Base-by-base conservation (phyloP, 192 early-diverging fungal genomes). In the Gonapodya prolifera region DNA sequence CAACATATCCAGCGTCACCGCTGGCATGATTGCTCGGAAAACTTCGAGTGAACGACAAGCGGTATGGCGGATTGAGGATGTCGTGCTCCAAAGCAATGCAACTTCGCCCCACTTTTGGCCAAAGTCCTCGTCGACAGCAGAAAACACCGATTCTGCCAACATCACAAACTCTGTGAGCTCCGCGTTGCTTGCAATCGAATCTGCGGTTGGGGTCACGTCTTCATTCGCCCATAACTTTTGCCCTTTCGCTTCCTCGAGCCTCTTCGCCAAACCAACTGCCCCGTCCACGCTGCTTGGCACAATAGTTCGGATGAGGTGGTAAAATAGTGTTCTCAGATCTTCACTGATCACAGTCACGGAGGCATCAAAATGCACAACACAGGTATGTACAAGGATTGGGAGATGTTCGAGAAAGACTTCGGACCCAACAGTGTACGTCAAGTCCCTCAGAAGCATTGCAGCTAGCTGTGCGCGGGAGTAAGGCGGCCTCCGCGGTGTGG, bases 31-130 rank as follows among this genome's bases (percentile, higher is more conserved):
- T 0, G 85, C 86, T 28, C 93, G 85, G 76, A 94, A 92, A 74
- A 93, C 91, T 77, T 95, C 93, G 77, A 96, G 90, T 0, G 93
- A 95, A 16, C 93, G 83, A 78, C 92, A 93, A 8, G 94, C 95
- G 23, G 94, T 88, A 81, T 95, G 93, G 0, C 91, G 88, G 13
- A 94, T 92, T 28, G 94, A 88, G 79, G 93, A 95, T 30, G 84
- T 85, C 0, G 92, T 92, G 1, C 92, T 94, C 94, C 93, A 95
- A 69, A 86, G 83, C 18, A 96, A 85, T 0, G 94, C 92, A 1
- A 87, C 88, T 77, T 91, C 90, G 0, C 91, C 94, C 94, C 94
- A 95, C 35, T 83, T 85, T 75, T 90, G 89, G 16, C 86, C 78
- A 30, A 91, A 78, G 29, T 86, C 32, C 74, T 75, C 69, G 45